A percentile compares a stretch with the other conserved stretches of the same genome.
These are phyloP conservation scores for Monascus purpureus DNA, from an alignment of 495 filamentous ascomycete species.

Conservation along the genomic window DNA sequence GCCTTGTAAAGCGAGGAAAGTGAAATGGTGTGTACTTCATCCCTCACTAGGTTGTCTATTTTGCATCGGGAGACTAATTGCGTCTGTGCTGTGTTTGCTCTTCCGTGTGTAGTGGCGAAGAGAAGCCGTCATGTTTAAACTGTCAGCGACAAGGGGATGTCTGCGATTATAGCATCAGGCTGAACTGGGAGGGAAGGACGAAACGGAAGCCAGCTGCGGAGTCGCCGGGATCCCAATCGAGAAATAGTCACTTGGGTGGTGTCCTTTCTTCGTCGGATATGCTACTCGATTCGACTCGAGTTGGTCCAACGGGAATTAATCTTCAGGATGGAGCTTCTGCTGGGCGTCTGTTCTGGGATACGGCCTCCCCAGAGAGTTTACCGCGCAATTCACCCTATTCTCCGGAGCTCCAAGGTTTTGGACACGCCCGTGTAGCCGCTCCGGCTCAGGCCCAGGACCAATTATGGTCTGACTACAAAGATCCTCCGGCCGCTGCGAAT, in stretches of 20 bases:
- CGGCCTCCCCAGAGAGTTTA: background rate
- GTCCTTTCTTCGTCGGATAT: slow-evolving; percentile 6
- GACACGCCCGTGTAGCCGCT: no score
- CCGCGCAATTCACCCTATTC: background rate
- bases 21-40: slow-evolving; percentile 50
- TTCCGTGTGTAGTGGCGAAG: slow-evolving; percentile 42
- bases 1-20: slow-evolving; percentile 75
- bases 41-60: background rate
- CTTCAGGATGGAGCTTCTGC: background rate
- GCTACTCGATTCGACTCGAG: background rate
- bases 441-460: background rate
- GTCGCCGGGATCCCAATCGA: slow-evolving; percentile 20
- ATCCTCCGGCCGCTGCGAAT: background rate
- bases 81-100: slow-evolving; percentile 1
- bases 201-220: slow-evolving; percentile 27
- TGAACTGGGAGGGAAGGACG: slow-evolving; percentile 70
- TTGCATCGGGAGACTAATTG: background rate
- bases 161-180: slow-evolving; percentile 75
- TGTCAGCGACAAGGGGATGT: slow-evolving; percentile 61
- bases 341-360: background rate
- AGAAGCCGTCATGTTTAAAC: slow-evolving; percentile 64
- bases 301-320: background rate
- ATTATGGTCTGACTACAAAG: background rate
- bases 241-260: slow-evolving; percentile 13
- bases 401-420: background rate